Base-by-base conservation (phyloP, 352 stramenopile genomes). In the Globisporangium splendens region DNA sequence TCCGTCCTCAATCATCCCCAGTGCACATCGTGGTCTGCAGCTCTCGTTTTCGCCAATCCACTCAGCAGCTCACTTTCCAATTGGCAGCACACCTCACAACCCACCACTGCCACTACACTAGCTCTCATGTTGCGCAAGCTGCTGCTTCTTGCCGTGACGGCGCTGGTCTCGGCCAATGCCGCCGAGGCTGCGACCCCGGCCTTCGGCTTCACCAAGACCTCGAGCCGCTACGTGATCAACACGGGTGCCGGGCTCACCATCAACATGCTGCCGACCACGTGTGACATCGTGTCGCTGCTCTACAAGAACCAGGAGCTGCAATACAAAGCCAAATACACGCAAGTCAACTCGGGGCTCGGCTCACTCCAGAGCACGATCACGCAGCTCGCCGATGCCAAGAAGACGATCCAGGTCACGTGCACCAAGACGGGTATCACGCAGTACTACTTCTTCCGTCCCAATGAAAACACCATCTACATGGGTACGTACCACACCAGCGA, bases 401-500 rank as follows among this genome's bases (percentile, higher is more conserved):
- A 81, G 62, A 78, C 69, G 7, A 73, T 84, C 46, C 67, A 72
- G 24, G 50, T 84, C 21, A 70, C 63, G 46, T 85, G 75, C 57
- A 64, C 61, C 8, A 69, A 51, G 10, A 62, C 50, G 1, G 72
- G 75, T 1, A 43, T 85, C 24, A 73, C 72, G 54, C 75, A 85
- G 55, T 82, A 78, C 38, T 82, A 79, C 33, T 64, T 82, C 11
- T 80, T 85, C 65, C 71, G 74, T 13, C 71, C 72, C 1, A 70
- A 77, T 42, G 75, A 85, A 58, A 85, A 78, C 38, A 58, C 61
- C 28, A 56, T 85, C 41, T 85, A 85, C 65, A 82, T 85, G 72
- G 75, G 72, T 24, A 85, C 72, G 10, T 72, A 82, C 70, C 69
- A 81, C 62, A 66, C 58, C 17, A 57, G 51, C 8, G 63, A 69